phyloP scores from a whole-genome alignment of 371 early-diverging fungal species.

The Rhizomucor pusillus region DNA sequence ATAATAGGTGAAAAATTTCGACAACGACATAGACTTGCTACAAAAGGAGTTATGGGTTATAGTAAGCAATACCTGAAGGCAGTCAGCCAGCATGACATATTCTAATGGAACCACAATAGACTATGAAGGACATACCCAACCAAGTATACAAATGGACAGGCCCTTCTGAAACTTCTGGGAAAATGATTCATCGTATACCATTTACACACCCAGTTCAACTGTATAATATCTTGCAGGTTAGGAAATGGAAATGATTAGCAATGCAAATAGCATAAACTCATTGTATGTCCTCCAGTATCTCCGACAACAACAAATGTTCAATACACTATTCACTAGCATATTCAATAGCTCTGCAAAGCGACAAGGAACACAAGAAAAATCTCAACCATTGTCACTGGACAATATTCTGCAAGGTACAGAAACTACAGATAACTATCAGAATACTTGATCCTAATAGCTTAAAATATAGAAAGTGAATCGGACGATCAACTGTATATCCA shows the following conservation, averaged over 20 bases:
- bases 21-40: not conserved
- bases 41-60: not conserved
- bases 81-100: not conserved
- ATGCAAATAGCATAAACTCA: too few relatives aligned
- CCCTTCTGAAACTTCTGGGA: slow-evolving; percentile 24
- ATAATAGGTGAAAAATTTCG: too few relatives aligned
- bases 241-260: not conserved
- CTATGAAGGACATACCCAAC: slow-evolving; percentile 16
- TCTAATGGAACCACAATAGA: slow-evolving; percentile 6
- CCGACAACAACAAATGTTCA: slow-evolving; percentile 60
- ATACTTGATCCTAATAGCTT: not conserved
- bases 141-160: slow-evolving; percentile 35
- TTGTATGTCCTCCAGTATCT: slow-evolving; percentile 23
- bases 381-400: slow-evolving; percentile 18
- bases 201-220: slow-evolving; percentile 57
- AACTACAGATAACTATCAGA: not conserved
- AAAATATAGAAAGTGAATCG: slow-evolving; percentile 15
- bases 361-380: not conserved
- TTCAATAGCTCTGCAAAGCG: slow-evolving; percentile 29
- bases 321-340: slow-evolving; percentile 50
- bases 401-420: slow-evolving; percentile 29
- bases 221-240: slow-evolving; percentile 48
- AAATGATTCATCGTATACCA: slow-evolving; percentile 47
- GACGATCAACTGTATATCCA: slow-evolving; percentile 23
- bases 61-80: not conserved